Evolutionary conservation across 1,139 yeast genomes (phyloP).

Genomic region (Kluyveromyces sp.): DNA sequence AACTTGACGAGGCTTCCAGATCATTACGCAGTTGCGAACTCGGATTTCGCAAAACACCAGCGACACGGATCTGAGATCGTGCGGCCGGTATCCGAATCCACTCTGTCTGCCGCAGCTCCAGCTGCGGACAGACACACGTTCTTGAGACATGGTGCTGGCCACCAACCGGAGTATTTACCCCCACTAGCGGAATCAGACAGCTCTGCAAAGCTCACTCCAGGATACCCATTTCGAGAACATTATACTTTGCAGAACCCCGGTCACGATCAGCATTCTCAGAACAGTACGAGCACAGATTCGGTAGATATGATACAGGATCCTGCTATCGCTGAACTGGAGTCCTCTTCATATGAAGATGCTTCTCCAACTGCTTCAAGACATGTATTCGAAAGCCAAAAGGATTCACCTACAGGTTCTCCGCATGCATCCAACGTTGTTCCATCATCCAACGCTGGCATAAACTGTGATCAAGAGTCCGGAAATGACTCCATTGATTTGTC

Average conservation of each 20-base stretch:
- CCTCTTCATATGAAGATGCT: background rate
- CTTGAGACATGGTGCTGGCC: background rate
- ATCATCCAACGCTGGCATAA: background rate
- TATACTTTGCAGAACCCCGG: background rate
- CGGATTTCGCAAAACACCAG: background rate
- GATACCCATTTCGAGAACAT: slow-evolving; percentile 1
- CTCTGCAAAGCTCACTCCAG: background rate
- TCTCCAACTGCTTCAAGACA: slow-evolving; percentile 1
- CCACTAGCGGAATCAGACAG: background rate
- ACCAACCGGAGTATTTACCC: background rate
- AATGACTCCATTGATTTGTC: slow-evolving; percentile 8
- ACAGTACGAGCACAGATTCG: background rate
- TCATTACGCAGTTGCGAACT: background rate
- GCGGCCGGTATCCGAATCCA: slow-evolving; percentile 5
- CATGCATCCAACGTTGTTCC: background rate
- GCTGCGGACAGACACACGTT: background rate
- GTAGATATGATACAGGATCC: background rate
- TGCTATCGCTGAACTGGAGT: background rate
- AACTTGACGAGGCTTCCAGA: slow-evolving; percentile 4
- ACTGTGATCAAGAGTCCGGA: background rate
- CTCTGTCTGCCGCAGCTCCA: background rate
- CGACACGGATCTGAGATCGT: background rate
- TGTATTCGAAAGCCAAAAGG: background rate
- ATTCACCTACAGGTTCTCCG: background rate
- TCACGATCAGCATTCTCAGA: background rate